Percentiles rank a stretch among this genome's conserved stretches.
Conservation (phyloP, 2,329 filamentous ascomycete genomes). For the Diaporthe citri region DNA sequence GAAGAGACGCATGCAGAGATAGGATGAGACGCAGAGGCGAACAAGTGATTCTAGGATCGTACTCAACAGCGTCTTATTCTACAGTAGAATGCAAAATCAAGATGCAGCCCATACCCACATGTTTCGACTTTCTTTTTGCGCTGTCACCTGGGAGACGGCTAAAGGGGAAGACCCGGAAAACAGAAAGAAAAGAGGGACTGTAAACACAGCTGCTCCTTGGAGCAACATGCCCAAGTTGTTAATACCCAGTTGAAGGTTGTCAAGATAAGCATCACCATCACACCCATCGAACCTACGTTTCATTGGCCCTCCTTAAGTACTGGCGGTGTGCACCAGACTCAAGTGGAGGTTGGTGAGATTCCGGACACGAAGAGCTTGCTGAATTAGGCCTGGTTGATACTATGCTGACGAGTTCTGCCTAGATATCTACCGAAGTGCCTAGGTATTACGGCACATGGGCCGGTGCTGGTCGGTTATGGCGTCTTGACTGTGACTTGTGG, state of each 20-base stretch:
- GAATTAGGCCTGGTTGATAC: background rate
- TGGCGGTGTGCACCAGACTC: background rate
- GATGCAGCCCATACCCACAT: background rate
- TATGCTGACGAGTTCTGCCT: background rate
- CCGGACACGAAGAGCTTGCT: background rate
- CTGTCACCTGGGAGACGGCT: too few relatives aligned
- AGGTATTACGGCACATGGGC: background rate
- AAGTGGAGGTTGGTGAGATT: background rate
- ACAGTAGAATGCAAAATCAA: background rate
- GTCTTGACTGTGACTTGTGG: background rate
- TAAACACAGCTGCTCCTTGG: background rate
- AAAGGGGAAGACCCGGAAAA: background rate
- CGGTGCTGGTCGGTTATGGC: background rate
- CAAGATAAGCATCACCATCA: background rate
- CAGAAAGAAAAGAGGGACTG: background rate
- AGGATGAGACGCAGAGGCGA: background rate
- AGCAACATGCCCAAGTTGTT: background rate
- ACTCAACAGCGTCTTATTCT: background rate
- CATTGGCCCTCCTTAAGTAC: background rate
- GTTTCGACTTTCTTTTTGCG: background rate
- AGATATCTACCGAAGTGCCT: background rate
- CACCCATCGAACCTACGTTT: background rate
- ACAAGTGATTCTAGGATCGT: background rate
- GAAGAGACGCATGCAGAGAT: background rate
- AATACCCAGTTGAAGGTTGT: background rate